Percentiles rank a stretch among this genome's conserved stretches.
These are phyloP conservation scores for Tuber brumale DNA, from an alignment of 495 filamentous ascomycete genomes.

Conservation along the genomic window DNA sequence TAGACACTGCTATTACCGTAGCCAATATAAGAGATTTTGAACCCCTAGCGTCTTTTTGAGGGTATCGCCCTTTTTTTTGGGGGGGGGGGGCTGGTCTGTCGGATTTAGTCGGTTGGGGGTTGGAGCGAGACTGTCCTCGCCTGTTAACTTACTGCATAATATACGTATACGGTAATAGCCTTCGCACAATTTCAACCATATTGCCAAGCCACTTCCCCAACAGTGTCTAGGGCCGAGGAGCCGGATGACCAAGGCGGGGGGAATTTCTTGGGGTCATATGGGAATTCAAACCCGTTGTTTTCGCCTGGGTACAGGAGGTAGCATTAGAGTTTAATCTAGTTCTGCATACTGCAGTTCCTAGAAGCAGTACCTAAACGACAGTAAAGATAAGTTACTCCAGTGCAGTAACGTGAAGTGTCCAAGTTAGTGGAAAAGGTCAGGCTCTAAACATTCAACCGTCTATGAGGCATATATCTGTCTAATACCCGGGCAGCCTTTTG, in stretches of 20 bases:
- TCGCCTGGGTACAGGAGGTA: not conserved
- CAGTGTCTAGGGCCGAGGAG: not conserved
- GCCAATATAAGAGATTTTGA: no score
- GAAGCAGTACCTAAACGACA: not conserved
- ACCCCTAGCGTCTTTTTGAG: no score
- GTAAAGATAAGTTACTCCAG: not conserved
- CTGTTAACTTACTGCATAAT: not conserved
- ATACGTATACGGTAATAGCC: no score
- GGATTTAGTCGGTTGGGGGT: no score
- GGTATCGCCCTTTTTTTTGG: no score
- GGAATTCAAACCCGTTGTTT: not conserved
- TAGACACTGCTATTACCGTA: no score
- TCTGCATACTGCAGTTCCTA: not conserved
- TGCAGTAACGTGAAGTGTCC: not conserved
- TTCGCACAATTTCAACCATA: not conserved
- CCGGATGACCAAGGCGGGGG: not conserved
- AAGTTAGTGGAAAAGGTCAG: no score
- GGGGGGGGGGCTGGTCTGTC: no score
- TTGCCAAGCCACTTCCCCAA: not conserved
- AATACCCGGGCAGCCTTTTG: not conserved
- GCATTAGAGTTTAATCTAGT: not conserved
- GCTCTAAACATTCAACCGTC: not conserved
- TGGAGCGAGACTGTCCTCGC: not conserved
- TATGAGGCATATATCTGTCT: not conserved
- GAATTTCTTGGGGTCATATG: not conserved